Percentiles rank a stretch among this genome's conserved stretches.
phyloP scores from a whole-genome alignment of 2,329 filamentous ascomycete species.

The Cladophialophora immunda region DNA sequence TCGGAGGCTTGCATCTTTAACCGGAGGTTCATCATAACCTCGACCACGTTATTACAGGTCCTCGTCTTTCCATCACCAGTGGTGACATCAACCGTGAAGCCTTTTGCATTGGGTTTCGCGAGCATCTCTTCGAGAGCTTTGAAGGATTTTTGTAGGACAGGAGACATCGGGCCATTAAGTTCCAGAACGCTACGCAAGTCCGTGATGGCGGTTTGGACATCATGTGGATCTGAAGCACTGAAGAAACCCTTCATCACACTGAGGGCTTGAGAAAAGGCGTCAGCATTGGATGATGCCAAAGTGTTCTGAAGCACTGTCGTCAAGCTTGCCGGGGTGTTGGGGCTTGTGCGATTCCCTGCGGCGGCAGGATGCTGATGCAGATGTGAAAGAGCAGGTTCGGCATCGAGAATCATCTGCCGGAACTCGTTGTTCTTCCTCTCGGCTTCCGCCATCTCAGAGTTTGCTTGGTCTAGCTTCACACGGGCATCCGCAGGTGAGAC shows the following conservation, averaged over 20 bases:
- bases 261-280: conserved; percentile 37
- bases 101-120: conserved; percentile 29
- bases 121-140: conserved; percentile 39
- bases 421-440: conserved; percentile 39
- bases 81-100: conserved; percentile 26
- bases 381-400: conserved; percentile 32
- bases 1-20: conserved; percentile 27
- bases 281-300: conserved; percentile 28
- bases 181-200: conserved; percentile 37
- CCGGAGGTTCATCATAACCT: conserved; percentile 35
- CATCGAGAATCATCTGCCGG: conserved; percentile 35
- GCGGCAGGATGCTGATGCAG: conserved; percentile 18
- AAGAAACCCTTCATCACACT: conserved; percentile 39
- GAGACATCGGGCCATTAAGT: conserved; percentile 37
- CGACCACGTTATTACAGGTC: conserved; percentile 35
- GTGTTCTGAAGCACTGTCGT: conserved; percentile 32
- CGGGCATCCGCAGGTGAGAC: conserved; percentile 34
- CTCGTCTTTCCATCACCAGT: conserved; percentile 27
- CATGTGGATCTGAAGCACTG: conserved; percentile 36
- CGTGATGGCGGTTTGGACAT: conserved; percentile 38
- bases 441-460: conserved; percentile 38
- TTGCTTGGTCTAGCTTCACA: conserved; percentile 36
- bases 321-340: conserved; percentile 17
- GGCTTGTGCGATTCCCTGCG: not conserved
- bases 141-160: conserved; percentile 36